Evolutionary conservation across 169 alveolate species (phyloP).

Genomic region (Babesia divergens): DNA sequence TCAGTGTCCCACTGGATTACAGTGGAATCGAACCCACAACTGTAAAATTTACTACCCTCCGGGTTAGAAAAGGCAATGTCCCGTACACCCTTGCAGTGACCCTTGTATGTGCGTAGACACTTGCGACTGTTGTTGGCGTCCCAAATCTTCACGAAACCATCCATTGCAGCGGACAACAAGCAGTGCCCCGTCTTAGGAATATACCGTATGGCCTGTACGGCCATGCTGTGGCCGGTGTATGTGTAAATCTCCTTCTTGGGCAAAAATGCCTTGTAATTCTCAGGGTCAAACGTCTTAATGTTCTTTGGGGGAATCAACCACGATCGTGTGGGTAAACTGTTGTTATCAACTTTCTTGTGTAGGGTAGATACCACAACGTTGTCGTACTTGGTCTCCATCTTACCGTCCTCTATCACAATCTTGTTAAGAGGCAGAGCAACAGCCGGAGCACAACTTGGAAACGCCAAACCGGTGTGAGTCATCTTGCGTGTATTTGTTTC

Average conservation of each 20-base stretch:
- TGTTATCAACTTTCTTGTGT: constrained; percentile 42
- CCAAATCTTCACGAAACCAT: constrained; percentile 92
- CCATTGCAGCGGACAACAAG: constrained; percentile 90
- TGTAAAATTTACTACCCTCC: constrained; percentile 87
- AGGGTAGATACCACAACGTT: constrained; percentile 50
- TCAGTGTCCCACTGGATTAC: constrained; percentile 95
- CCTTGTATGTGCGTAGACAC: constrained; percentile 91
- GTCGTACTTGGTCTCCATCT: constrained; percentile 37
- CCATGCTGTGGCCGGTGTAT: constrained; percentile 91
- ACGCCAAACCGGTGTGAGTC: constrained; percentile 19
- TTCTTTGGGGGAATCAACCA: constrained; percentile 43
- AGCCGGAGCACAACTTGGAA: constrained; percentile 41
- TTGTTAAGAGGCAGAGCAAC: constrained; percentile 32
- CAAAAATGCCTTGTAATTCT: constrained; percentile 46
- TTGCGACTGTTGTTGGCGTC: constrained; percentile 86
- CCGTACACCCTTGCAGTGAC: constrained; percentile 94
- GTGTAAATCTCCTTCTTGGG: constrained; percentile 91
- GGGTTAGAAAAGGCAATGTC: constrained; percentile 85
- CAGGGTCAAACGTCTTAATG: constrained; percentile 15
- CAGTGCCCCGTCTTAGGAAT: constrained; percentile 93
- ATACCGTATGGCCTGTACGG: constrained; percentile 88
- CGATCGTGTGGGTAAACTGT: background rate
- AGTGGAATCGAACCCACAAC: constrained; percentile 91
- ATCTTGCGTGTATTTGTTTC: constrained; percentile 25
- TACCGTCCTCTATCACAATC: constrained; percentile 46